Base-by-base conservation (phyloP, 257 asterid genomes). In the Primulina tabacum region DNA sequence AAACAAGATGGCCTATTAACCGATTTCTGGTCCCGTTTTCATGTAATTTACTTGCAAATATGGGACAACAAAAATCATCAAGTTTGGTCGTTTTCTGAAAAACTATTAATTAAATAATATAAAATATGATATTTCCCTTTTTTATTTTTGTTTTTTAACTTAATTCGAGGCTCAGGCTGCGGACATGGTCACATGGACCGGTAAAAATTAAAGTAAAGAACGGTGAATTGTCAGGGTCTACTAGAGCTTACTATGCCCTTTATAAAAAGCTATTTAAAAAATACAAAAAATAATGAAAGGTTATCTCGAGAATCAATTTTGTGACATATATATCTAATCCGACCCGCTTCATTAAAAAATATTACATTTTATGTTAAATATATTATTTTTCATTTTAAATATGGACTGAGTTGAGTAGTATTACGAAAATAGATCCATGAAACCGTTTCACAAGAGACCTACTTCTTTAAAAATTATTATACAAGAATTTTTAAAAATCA, bases 1-100 rank as follows among this genome's bases (percentile, higher is more conserved):
- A 69, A 26, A 74, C 71, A 71, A 69, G 77, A 76, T 57, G 77
- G 0, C 72, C 80, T 76, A 69, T 70, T 78, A 77, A 79, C 68
- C 64, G 78, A 77, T 78, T 60, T 76, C 69, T 55, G 76, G 88
- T 80, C 71, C 79, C 89, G 43, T 32, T 38, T 34, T 40, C 70
- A 72, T 73, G 80, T 76, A 75, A 56, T 60, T 70, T 55, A 26
- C 67, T 16, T 74, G 14, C 18, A 14, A 63, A 34, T 63, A 77
- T 64, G 67, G 26, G 65, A 62, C 21, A 71, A 59, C 74, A 28
- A 57, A 57, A 64, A 52, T 67, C 33, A 47, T 71, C 67, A 4
- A 28, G 70, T 66, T 0, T 16, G 20, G 56, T 47, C 20, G 7
- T 4, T 47, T 47, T 14, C 56, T 12, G 37, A 2, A 16, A 47